Evolutionary conservation across 2,329 filamentous ascomycete genomes (phyloP).

Genomic region (Bipolaris victoriae): DNA sequence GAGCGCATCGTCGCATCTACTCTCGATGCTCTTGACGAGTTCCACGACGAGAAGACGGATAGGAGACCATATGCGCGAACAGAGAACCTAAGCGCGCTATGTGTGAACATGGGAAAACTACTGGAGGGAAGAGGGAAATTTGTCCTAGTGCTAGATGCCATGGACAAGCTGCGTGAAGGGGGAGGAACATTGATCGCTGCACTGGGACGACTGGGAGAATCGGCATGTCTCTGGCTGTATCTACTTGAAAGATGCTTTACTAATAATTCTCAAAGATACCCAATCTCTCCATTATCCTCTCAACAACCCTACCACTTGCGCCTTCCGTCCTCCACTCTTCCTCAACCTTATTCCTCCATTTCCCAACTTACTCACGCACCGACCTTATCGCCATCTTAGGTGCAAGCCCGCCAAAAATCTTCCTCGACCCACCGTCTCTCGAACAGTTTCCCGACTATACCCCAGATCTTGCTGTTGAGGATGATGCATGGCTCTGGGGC

Average conservation of each 20-base stretch:
- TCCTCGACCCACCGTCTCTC: slow-evolving; percentile 42
- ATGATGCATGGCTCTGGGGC: slow-evolving; percentile 74
- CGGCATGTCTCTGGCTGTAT: slow-evolving; percentile 60
- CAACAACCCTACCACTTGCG: slow-evolving; percentile 74
- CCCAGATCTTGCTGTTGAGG: slow-evolving; percentile 56
- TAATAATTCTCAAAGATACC: slow-evolving; percentile 66
- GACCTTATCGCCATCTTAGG: slow-evolving; percentile 81
- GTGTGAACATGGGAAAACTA: slow-evolving; percentile 72
- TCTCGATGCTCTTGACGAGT: slow-evolving; percentile 46
- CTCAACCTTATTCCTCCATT: slow-evolving; percentile 77
- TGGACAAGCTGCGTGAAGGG: slow-evolving; percentile 83
- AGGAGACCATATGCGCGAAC: slow-evolving; percentile 66
- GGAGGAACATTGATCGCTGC: slow-evolving; percentile 79
- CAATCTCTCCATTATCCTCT: slow-evolving; percentile 75
- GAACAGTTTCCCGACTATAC: slow-evolving; percentile 56
- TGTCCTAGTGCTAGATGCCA: slow-evolving; percentile 83
- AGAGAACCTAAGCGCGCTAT: slow-evolving; percentile 79
- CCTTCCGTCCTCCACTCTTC: slow-evolving; percentile 69
- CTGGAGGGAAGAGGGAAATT: slow-evolving; percentile 67
- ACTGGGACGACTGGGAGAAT: slow-evolving; percentile 79
- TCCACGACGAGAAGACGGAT: slow-evolving; percentile 50
- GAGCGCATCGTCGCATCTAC: slow-evolving; percentile 69
- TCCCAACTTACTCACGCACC: slow-evolving; percentile 80
- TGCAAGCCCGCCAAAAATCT: slow-evolving; percentile 55
- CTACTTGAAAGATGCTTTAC: slow-evolving; percentile 6